Base-by-base conservation (phyloP, 2,329 filamentous ascomycete species). In the Tolypocladium inflatum region DNA sequence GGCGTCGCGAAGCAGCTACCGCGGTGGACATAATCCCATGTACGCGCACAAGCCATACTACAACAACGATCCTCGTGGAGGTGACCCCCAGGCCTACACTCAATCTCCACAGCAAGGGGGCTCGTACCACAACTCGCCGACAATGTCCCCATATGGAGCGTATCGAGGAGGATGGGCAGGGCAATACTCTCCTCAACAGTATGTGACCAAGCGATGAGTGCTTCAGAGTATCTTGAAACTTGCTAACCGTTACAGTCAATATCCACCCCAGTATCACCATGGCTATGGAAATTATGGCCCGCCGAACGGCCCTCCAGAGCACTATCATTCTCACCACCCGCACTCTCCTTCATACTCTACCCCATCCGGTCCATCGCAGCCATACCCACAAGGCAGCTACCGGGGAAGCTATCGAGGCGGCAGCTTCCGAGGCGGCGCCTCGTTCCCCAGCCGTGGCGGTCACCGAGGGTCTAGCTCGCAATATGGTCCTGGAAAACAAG, bases 381-480 rank as follows among this genome's bases (percentile, higher is more conserved):
- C 81, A 54, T 78, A 80, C 50, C 79, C 74, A 6, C 71, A 75
- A 35, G 75, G 75, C 2, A 73, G 74, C 55, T 77, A 76, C 55
- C 75, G 79, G 23, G 75, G 76, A 23, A 67, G 66, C 17, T 75
- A 76, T 70, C 68, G 85, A 63, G 83, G 82, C 23, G 80, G 80
- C 43, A 75, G 77, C 19, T 87, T 85, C 65, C 81, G 87, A 56
- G 85, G 85, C 41, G 82, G 79, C 59, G 8, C 48, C 10, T 79
- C 83, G 57, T 84, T 81, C 65, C 65, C 76, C 53, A 75, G 74
- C 37, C 76, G 83, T 54, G 78, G 79, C 45, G 74, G 74, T 33
- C 77, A 80, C 59, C 80, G 87, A 55, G 84, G 85, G 41, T 77
- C 62, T 76, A 86, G 73, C 82, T 87, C 76, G 2, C 89, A 90